Evolutionary conservation across 1,139 yeast species (phyloP).

Genomic region (Barnettozyma hawaiiensis): DNA sequence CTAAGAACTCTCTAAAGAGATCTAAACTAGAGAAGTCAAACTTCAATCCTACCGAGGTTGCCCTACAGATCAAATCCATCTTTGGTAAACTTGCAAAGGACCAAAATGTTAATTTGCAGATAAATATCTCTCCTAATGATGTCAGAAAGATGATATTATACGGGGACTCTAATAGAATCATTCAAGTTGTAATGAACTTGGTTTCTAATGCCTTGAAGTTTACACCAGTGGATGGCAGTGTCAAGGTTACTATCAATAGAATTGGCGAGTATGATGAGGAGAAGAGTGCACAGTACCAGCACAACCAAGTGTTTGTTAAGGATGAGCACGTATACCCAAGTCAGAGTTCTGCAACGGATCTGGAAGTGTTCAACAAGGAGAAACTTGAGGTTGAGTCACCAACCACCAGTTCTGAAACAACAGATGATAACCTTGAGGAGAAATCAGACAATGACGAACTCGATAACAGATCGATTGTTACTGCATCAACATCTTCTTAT

Average conservation of each 20-base stretch:
- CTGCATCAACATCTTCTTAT: conserved; percentile 48
- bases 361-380: background rate
- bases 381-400: conserved; percentile 7
- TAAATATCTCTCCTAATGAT: conserved; percentile 54
- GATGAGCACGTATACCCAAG: conserved; percentile 4
- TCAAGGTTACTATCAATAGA: conserved; percentile 59
- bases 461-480: conserved; percentile 35
- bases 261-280: conserved; percentile 65
- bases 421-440: conserved; percentile 20
- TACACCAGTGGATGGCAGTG: conserved; percentile 82
- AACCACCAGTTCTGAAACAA: conserved; percentile 11
- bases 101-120: conserved; percentile 61
- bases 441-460: conserved; percentile 16
- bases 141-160: conserved; percentile 57
- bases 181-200: conserved; percentile 82
- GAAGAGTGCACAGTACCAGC: conserved; percentile 32
- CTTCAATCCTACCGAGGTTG: conserved; percentile 63
- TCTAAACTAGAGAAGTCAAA: conserved; percentile 79
- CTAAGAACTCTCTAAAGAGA: conserved; percentile 82
- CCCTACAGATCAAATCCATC: conserved; percentile 79
- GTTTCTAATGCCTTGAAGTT: conserved; percentile 85
- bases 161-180: conserved; percentile 84
- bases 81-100: conserved; percentile 80
- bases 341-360: background rate
- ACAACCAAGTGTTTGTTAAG: conserved; percentile 33